Evolutionary conservation across 345 rosid genomes (phyloP).

Genomic region (Garcia nutans): DNA sequence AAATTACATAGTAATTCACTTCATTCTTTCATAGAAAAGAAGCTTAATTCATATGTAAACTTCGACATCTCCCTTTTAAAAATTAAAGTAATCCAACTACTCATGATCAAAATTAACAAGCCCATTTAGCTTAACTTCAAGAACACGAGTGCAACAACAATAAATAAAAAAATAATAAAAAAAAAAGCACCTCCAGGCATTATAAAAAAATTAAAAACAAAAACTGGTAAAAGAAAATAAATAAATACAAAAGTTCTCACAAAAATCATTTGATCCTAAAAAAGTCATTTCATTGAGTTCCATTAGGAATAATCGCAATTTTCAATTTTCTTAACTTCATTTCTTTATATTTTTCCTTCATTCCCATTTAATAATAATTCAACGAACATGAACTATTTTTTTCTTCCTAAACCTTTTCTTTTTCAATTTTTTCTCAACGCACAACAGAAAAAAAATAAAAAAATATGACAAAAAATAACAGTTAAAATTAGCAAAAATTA

Average conservation of each 20-base stretch:
- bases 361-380: background rate
- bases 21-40: background rate
- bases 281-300: background rate
- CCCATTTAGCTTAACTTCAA: background rate
- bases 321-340: background rate
- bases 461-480: background rate
- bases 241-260: background rate
- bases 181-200: background rate
- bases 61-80: background rate
- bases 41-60: background rate
- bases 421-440: conserved; percentile 12
- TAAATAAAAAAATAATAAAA: too few species aligned
- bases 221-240: background rate
- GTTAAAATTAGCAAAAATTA: background rate
- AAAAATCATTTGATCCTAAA: background rate
- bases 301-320: background rate
- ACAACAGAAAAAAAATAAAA: conserved; percentile 8
- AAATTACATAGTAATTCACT: background rate
- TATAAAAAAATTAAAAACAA: background rate
- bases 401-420: background rate
- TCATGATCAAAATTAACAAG: background rate
- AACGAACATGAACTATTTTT: background rate
- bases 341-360: background rate
- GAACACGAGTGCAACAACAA: background rate
- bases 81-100: background rate